Evolutionary conservation across 225 moss, liverwort and hornwort genomes (phyloP).

Genomic region (Antitrichia curtipendula): DNA sequence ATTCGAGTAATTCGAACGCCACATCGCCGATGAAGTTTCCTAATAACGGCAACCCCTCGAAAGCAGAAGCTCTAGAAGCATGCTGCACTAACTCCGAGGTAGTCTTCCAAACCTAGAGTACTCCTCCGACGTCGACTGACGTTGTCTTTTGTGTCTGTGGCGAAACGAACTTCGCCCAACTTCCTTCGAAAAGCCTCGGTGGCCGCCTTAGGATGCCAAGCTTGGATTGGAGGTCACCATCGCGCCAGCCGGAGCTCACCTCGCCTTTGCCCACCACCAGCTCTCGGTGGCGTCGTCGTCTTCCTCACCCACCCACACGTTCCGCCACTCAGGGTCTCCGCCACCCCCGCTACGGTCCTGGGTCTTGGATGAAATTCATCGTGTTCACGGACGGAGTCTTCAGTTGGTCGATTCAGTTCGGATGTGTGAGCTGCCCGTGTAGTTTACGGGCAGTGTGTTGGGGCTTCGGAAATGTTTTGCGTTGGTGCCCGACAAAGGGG

Average conservation of each 20-base stretch:
- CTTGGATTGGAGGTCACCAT: neutral
- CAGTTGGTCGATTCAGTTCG: neutral
- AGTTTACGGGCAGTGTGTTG: neutral
- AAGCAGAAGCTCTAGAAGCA: neutral
- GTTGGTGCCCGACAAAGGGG: neutral
- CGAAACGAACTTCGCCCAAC: neutral
- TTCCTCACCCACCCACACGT: neutral
- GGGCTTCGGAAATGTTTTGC: neutral
- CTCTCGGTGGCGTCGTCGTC: neutral
- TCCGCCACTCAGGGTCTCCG: neutral
- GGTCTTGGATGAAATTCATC: neutral
- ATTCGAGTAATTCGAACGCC: neutral
- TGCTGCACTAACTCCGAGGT: neutral
- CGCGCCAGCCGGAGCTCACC: neutral
- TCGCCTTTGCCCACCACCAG: neutral
- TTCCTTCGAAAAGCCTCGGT: neutral
- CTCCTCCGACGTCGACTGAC: no score
- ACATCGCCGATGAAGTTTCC: no score
- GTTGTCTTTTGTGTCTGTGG: accelerated
- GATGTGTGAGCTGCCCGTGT: neutral
- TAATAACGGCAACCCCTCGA: no score
- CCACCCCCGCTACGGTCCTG: neutral
- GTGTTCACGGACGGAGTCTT: no score
- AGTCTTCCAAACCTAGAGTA: neutral
- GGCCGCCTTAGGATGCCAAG: neutral